phyloP scores from a whole-genome alignment of 2,329 filamentous ascomycete species.

The Metarhizium guizhouense region DNA sequence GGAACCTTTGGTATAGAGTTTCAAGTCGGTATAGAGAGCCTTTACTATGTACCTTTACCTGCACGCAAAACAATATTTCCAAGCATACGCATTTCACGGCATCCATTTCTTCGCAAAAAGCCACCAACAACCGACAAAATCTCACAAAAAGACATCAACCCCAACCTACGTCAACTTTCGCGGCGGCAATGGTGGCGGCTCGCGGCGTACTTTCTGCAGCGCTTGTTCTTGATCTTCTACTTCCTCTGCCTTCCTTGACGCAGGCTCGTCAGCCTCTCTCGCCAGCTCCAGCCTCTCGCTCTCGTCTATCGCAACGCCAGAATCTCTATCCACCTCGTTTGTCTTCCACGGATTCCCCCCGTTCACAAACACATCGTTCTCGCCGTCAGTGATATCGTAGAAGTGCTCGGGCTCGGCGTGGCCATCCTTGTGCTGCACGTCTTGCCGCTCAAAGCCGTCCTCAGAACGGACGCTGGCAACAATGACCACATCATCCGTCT shows the following conservation, averaged over 20 bases:
- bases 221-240: neutral
- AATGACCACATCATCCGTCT: conserved; percentile 14
- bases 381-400: neutral
- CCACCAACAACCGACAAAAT: neutral
- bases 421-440: neutral
- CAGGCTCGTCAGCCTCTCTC: neutral
- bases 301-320: neutral
- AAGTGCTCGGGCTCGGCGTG: neutral
- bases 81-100: no score
- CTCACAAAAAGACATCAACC: neutral
- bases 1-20: no score
- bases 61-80: neutral
- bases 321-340: neutral
- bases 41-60: no score
- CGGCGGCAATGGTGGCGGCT: conserved; percentile 1
- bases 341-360: conserved; percentile 2
- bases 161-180: neutral
- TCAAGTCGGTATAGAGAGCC: no score
- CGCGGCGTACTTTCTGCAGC: neutral
- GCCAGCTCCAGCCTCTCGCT: neutral
- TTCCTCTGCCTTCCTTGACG: neutral
- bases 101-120: no score
- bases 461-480: neutral
- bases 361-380: conserved; percentile 1
- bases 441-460: neutral